A percentile compares a stretch with the other conserved stretches of the same genome.
Conservation (phyloP, 768 basidiomycete species). For the Termitomyces sp. region DNA sequence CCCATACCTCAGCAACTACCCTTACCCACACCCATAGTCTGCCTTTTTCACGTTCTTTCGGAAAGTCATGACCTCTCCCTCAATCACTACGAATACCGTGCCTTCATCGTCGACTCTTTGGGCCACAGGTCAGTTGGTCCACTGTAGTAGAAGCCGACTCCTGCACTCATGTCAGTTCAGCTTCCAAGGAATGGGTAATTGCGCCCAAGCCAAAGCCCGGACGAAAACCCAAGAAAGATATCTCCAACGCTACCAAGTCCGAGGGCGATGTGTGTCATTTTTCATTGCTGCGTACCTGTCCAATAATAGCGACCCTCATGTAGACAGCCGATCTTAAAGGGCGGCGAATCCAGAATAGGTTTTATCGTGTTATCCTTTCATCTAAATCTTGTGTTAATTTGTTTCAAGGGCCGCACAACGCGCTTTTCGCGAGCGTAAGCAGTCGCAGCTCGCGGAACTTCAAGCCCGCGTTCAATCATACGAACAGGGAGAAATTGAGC, state of each 20-base stretch:
- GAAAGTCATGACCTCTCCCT: conserved; percentile 3
- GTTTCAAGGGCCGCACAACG: conserved; percentile 72
- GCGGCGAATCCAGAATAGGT: conserved; percentile 77
- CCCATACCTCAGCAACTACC: conserved; percentile 14
- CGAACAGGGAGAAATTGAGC: conserved; percentile 87
- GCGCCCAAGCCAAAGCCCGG: conserved; percentile 84
- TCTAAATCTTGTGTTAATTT: conserved; percentile 4
- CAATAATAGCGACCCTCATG: conserved; percentile 5
- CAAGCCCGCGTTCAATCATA: conserved; percentile 82
- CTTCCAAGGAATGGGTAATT: conserved; percentile 89
- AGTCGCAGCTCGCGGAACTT: conserved; percentile 81
- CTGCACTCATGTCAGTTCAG: conserved; percentile 28
- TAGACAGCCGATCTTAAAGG: conserved; percentile 44
- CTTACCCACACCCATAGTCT: conserved; percentile 14
- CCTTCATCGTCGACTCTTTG: conserved; percentile 57
- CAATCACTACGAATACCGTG: conserved; percentile 1
- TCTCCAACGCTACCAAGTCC: conserved; percentile 23
- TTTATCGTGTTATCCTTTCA: neutral
- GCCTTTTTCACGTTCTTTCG: neutral
- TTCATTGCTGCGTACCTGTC: neutral
- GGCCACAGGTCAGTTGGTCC: conserved; percentile 57
- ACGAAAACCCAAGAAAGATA: conserved; percentile 79
- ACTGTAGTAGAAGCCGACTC: neutral
- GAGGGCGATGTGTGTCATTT: conserved; percentile 41
- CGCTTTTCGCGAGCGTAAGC: conserved; percentile 86